A percentile compares a stretch with the other conserved stretches of the same genome.
Evolutionary conservation across 176 grass and related monocot genomes (phyloP).

Genomic region (Dactylis glomerata): DNA sequence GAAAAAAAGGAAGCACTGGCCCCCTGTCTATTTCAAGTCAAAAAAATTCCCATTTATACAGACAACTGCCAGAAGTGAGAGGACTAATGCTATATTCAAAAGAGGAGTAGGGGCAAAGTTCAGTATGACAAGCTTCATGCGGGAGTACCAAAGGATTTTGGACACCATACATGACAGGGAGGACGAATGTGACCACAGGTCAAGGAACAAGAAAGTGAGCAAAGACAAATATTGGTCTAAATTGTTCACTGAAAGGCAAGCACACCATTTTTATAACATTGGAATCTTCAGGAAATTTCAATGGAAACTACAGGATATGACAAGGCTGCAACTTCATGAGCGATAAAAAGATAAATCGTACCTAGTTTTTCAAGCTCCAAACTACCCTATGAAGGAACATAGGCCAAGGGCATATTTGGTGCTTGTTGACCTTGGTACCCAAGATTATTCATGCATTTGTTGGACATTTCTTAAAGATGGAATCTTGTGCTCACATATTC

Average conservation of each 20-base stretch:
- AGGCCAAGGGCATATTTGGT: background rate
- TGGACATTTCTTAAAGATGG: background rate
- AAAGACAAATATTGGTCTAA: background rate
- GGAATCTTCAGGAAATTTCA: background rate
- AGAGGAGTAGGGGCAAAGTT: background rate
- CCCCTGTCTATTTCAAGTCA: background rate
- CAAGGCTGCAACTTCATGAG: background rate
- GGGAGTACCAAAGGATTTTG: background rate
- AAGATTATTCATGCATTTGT: background rate
- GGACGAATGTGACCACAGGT: background rate
- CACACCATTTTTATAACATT: background rate
- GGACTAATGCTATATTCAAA: background rate
- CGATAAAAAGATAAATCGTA: background rate
- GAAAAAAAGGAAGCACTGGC: background rate
- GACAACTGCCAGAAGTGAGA: background rate
- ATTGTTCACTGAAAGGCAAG: background rate
- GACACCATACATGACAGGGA: background rate
- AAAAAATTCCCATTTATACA: background rate
- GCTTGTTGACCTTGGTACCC: background rate
- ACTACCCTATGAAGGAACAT: background rate
- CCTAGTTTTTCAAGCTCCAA: background rate
- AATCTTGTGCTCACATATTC: background rate
- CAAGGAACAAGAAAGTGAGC: background rate
- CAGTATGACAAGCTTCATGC: background rate
- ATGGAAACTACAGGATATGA: background rate